Evolutionary conservation across 2,329 filamentous ascomycete genomes (phyloP).

Genomic region (Botrytis fabae): DNA sequence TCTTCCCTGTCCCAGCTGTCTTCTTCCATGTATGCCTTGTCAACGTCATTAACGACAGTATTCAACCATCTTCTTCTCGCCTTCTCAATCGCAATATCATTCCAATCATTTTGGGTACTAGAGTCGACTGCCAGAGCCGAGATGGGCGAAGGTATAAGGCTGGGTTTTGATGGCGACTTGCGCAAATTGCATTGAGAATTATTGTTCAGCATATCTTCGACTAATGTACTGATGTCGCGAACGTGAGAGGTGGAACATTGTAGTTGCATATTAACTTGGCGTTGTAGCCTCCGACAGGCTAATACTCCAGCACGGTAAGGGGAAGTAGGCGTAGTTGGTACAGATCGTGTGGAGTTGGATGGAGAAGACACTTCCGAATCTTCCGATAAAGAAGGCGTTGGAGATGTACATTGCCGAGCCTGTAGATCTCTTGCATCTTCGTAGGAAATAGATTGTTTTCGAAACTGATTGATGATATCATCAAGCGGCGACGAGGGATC

Average conservation of each 20-base stretch:
- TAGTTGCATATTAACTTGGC: constrained; percentile 28
- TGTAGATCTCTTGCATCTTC: constrained; percentile 1
- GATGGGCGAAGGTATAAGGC: not conserved
- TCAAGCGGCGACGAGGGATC: constrained; percentile 10
- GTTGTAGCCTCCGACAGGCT: constrained; percentile 26
- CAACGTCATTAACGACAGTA: constrained; percentile 16
- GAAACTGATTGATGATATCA: constrained; percentile 18
- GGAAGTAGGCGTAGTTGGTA: constrained; percentile 15
- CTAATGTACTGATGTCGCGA: constrained; percentile 25
- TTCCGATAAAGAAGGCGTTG: constrained; percentile 19
- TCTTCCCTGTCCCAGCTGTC: not conserved
- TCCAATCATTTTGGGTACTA: not conserved
- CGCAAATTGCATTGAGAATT: constrained; percentile 25
- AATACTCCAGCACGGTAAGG: not conserved
- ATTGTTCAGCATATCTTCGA: constrained; percentile 27
- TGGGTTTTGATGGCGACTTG: not conserved
- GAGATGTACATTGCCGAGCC: constrained; percentile 11
- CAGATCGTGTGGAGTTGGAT: constrained; percentile 10
- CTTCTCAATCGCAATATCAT: not conserved
- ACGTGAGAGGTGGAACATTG: constrained; percentile 24
- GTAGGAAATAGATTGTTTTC: not conserved
- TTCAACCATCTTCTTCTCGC: constrained; percentile 13
- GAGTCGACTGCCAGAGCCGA: not conserved
- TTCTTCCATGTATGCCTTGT: constrained; percentile 13
- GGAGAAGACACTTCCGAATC: constrained; percentile 16